A percentile compares a stretch with the other conserved stretches of the same genome.
Conservation (phyloP, 1,139 yeast genomes). For the Suhomyces taliae region DNA sequence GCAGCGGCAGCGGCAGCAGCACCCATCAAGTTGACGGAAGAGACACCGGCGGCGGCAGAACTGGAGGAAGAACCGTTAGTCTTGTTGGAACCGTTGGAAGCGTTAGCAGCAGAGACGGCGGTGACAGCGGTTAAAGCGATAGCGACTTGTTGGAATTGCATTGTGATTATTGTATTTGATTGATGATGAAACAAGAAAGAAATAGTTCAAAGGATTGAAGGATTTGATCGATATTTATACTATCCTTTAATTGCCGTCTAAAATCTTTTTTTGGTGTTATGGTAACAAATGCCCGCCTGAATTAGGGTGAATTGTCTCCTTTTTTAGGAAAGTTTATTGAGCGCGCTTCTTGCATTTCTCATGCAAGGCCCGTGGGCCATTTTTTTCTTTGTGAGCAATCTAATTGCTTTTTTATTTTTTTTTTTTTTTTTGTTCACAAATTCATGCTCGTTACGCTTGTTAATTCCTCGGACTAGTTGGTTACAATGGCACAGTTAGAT, state of each 20-base stretch:
- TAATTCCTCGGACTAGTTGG: neutral
- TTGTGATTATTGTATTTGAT: constrained; percentile 17
- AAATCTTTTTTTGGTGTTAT: constrained; percentile 4
- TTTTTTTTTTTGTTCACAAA: neutral
- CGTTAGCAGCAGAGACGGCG: constrained; percentile 45
- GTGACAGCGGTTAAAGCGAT: constrained; percentile 45
- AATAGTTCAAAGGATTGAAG: neutral
- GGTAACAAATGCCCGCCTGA: constrained; percentile 10
- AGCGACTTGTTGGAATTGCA: constrained; percentile 47
- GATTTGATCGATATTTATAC: constrained; percentile 12
- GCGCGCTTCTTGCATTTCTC: constrained; percentile 7
- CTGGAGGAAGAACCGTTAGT: constrained; percentile 22
- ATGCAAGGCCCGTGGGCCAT: constrained; percentile 4
- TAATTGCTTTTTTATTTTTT: constrained; percentile 4
- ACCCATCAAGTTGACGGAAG: constrained; percentile 16
- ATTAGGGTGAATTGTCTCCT: constrained; percentile 11
- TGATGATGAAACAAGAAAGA: constrained; percentile 3
- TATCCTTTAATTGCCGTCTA: constrained; percentile 7
- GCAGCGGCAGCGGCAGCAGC: constrained; percentile 20
- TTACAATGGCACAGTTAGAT: neutral
- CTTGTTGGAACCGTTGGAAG: constrained; percentile 28
- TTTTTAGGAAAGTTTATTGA: constrained; percentile 12
- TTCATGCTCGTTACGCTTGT: neutral
- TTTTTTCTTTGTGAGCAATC: neutral
- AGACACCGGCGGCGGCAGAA: constrained; percentile 19